Evolutionary conservation across 2,329 filamentous ascomycete species (phyloP), one percentile per base, ranked within the genome.

Genomic region (Ceratocystis eucalypticola): DNA sequence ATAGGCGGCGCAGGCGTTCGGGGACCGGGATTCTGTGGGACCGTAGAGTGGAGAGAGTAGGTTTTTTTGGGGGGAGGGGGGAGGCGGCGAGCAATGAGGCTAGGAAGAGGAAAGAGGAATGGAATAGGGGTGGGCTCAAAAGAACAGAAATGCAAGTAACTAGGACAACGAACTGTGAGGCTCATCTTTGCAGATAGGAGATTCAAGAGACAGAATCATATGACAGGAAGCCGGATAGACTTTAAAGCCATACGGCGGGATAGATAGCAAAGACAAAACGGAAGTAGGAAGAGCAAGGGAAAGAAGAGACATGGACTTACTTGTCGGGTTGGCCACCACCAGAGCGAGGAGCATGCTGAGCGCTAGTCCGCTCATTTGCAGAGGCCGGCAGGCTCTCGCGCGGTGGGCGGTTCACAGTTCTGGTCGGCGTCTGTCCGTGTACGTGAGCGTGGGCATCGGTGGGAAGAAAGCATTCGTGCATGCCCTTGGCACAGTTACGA

Each of bases 381-480:
- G 77, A 77, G 70, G 78, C 77, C 71, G 82, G 81, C 55, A 84
- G 75, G 69, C 76, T 79, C 72, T 85, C 82, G 71, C 82, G 78
- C 67, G 78, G 75, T 69, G 79, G 78, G 64, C 82, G 78, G 65
- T 78, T 77, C 67, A 76, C 76, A 48, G 74, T 70, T 59, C 80
- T 79, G 65, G 82, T 80, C 59, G 82, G 82, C 68, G 81, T 83
- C 68, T 84, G 80, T 68, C 82, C 82, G 70, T 83, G 81, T 69
- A 82, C 80, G 72, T 84, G 82, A 69, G 80, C 79, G 77, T 83
- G 80, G 68, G 79, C 82, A 75, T 84, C 82, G 37, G 82, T 84
- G 48, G 82, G 82, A 22, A 85, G 75, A 73, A 84, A 85, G 75
- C 82, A 85, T 66, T 84, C 82, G 73, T 85, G 82, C 80, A 84